phyloP scores from a whole-genome alignment of 495 filamentous ascomycete species.

The Thermothielavioides terrestris region DNA sequence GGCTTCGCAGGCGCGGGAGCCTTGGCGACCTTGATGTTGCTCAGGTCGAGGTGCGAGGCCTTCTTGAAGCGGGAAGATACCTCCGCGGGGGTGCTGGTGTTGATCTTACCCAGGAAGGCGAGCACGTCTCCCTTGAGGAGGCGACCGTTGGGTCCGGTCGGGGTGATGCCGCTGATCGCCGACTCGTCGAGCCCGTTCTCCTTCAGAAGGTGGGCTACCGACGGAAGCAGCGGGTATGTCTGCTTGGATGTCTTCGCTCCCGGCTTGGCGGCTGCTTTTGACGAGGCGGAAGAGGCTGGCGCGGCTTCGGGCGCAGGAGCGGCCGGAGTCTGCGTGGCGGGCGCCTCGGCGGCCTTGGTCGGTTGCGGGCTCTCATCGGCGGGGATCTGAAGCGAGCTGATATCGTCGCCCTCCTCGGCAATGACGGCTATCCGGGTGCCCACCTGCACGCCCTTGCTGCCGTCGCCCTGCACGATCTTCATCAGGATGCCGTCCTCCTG shows the following conservation, averaged over 20 bases:
- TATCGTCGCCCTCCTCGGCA: conserved; percentile 67
- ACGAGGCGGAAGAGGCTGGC: conserved; percentile 21
- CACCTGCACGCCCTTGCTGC: conserved; percentile 61
- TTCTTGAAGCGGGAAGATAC: conserved; percentile 62
- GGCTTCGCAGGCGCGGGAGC: conserved; percentile 45
- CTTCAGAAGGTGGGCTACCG: conserved; percentile 72
- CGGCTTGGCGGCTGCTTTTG: conserved; percentile 31
- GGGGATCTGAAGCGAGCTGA: conserved; percentile 59
- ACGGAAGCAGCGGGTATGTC: conserved; percentile 76
- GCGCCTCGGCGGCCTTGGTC: conserved; percentile 14
- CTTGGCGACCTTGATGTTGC: conserved; percentile 78
- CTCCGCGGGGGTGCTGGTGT: conserved; percentile 57
- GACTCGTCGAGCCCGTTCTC: conserved; percentile 62
- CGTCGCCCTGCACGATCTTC: conserved; percentile 66
- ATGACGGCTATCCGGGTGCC: conserved; percentile 67
- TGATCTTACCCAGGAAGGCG: conserved; percentile 73
- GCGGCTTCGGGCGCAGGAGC: conserved; percentile 19
- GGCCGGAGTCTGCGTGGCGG: conserved; percentile 18
- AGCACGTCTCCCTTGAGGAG: conserved; percentile 94
- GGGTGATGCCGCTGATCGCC: conserved; percentile 68
- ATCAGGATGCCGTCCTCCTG: conserved; percentile 72
- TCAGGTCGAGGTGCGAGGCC: conserved; percentile 77
- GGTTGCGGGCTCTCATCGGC: conserved; percentile 40
- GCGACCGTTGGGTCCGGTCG: conserved; percentile 80
- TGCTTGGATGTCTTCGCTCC: conserved; percentile 50